Evolutionary conservation across 768 basidiomycete genomes (phyloP).

Genomic region (Erythrobasidium yunnanense): DNA sequence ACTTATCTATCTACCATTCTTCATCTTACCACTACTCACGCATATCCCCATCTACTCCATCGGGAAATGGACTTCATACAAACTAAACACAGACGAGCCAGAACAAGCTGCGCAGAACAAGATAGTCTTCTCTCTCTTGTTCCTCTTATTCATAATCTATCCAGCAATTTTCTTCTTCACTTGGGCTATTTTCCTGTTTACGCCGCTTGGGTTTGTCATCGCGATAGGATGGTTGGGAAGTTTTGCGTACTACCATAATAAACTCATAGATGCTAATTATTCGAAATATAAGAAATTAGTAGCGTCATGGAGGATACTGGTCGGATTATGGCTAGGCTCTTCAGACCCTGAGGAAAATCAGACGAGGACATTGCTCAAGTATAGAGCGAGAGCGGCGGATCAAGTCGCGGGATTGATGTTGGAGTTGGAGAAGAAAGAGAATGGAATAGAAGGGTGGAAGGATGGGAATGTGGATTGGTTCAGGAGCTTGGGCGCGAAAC

Average conservation of each 20-base stretch:
- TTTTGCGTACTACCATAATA: slow-evolving; percentile 74
- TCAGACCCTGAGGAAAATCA: background rate
- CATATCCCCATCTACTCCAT: slow-evolving; percentile 61
- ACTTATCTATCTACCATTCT: slow-evolving; percentile 71
- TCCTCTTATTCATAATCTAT: slow-evolving; percentile 68
- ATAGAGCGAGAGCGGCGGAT: background rate
- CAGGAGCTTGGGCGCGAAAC: slow-evolving; percentile 12
- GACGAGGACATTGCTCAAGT: slow-evolving; percentile 13
- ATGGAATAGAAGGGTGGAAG: background rate
- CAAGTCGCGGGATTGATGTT: background rate
- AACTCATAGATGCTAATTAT: slow-evolving; percentile 66
- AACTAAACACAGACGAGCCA: slow-evolving; percentile 79
- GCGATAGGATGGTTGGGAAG: slow-evolving; percentile 48
- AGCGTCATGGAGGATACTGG: slow-evolving; percentile 90
- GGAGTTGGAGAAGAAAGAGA: background rate
- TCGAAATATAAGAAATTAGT: slow-evolving; percentile 69
- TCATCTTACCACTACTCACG: slow-evolving; percentile 65
- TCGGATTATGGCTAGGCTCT: slow-evolving; percentile 64
- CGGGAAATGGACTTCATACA: slow-evolving; percentile 59
- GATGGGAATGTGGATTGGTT: slow-evolving; percentile 1
- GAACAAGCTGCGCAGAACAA: slow-evolving; percentile 88
- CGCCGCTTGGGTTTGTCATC: slow-evolving; percentile 59
- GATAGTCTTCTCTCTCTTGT: slow-evolving; percentile 59
- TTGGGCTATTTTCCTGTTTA: slow-evolving; percentile 73
- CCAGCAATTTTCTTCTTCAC: slow-evolving; percentile 70